These are phyloP conservation scores for Paecilomyces sp. DNA, from an alignment of 2,329 filamentous ascomycete genomes.

Conservation along the genomic window DNA sequence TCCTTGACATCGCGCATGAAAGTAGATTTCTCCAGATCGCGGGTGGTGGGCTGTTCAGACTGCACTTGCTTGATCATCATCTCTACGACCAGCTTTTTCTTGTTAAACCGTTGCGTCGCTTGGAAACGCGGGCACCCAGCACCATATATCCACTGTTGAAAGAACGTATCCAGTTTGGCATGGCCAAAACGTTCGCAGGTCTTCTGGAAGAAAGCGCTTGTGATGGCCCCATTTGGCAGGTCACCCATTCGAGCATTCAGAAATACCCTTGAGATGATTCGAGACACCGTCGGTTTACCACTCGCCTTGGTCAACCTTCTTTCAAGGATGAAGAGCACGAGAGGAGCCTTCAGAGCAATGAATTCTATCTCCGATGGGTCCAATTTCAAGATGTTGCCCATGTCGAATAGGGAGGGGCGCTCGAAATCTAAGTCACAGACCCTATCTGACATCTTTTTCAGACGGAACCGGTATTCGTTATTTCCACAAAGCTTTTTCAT, in stretches of 20 bases:
- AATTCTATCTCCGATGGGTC: constrained; percentile 86
- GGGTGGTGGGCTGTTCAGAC: constrained; percentile 47
- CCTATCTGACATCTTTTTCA: constrained; percentile 76
- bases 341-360: constrained; percentile 78
- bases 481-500: constrained; percentile 87
- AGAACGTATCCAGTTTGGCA: constrained; percentile 81
- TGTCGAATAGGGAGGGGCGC: constrained; percentile 72
- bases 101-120: constrained; percentile 88
- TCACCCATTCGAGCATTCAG: constrained; percentile 79
- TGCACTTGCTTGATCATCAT: constrained; percentile 79
- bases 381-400: constrained; percentile 70
- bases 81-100: constrained; percentile 92
- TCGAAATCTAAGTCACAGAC: constrained; percentile 75
- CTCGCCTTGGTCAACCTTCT: constrained; percentile 83
- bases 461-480: constrained; percentile 86
- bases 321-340: constrained; percentile 91
- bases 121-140: constrained; percentile 84
- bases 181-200: constrained; percentile 84
- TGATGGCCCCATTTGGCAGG: constrained; percentile 61
- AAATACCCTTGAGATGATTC: constrained; percentile 79
- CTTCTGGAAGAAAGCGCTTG: constrained; percentile 69
- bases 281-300: constrained; percentile 72
- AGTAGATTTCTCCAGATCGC: constrained; percentile 60
- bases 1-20: constrained; percentile 86
- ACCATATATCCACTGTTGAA: constrained; percentile 84